A percentile compares a stretch with the other conserved stretches of the same genome.
Evolutionary conservation across 768 basidiomycete species (phyloP).

Genomic region (Boletus rubescentipes): DNA sequence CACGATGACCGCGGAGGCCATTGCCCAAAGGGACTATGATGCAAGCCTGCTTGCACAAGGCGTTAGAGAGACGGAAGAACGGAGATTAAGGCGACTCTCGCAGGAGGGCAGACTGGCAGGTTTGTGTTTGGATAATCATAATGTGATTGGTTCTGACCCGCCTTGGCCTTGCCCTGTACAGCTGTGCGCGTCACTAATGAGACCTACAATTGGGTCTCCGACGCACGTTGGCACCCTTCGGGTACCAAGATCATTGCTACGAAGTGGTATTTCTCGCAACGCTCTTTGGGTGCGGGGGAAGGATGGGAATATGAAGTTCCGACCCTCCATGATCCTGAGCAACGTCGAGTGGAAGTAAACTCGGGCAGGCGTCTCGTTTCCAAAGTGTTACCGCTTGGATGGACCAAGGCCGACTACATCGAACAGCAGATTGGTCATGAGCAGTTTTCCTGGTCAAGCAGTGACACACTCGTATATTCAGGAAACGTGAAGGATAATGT

Average conservation of each 20-base stretch:
- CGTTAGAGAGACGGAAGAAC: conserved; percentile 47
- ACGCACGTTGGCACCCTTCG: conserved; percentile 69
- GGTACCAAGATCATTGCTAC: conserved; percentile 65
- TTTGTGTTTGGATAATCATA: conserved; percentile 4
- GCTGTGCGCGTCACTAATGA: conserved; percentile 64
- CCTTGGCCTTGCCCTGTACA: conserved; percentile 11
- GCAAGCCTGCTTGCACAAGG: conserved; percentile 49
- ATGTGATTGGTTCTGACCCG: conserved; percentile 2
- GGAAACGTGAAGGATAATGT: conserved; percentile 62
- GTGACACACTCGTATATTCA: conserved; percentile 61
- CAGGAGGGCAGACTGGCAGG: conserved; percentile 59
- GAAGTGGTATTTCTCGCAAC: conserved; percentile 69
- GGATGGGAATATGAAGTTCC: conserved; percentile 68
- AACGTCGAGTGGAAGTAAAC: conserved; percentile 35
- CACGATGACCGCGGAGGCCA: conserved; percentile 35
- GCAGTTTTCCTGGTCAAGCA: conserved; percentile 61
- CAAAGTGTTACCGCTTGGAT: conserved; percentile 57
- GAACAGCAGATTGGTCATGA: conserved; percentile 76
- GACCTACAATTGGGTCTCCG: conserved; percentile 69
- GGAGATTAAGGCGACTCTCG: conserved; percentile 48
- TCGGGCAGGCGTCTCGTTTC: conserved; percentile 55
- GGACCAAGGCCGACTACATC: conserved; percentile 57
- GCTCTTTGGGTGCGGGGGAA: conserved; percentile 70
- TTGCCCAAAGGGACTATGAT: conserved; percentile 40
- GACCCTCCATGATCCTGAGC: background rate